Conservation (phyloP, 75 land plant genomes). For the Selaginella tamariscina region DNA sequence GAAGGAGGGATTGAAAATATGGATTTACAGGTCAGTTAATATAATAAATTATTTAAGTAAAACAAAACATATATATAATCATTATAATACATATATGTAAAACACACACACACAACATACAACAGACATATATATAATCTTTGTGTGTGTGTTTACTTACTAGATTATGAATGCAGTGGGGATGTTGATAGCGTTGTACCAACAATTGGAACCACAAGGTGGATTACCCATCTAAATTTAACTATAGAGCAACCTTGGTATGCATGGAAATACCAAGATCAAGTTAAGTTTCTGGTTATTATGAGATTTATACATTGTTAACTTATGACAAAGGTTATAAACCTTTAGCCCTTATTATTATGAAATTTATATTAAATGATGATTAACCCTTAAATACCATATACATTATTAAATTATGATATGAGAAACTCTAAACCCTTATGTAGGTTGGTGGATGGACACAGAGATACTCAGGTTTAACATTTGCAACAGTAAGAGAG, state of each 20-base stretch:
- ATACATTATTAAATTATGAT: neutral
- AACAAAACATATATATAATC: too few species aligned
- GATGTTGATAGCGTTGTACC: conserved; percentile 41
- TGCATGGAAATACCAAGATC: conserved; percentile 3
- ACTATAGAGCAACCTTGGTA: conserved; percentile 3
- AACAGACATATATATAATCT: too few species aligned
- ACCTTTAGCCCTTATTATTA: too few species aligned
- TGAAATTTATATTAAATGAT: too few species aligned
- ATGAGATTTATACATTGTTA: too few species aligned
- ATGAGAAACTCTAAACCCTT: neutral
- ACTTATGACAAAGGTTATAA: too few species aligned
- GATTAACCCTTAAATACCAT: neutral
- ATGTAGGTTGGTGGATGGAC: neutral
- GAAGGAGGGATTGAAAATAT: conserved; percentile 19
- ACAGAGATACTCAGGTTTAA: neutral
- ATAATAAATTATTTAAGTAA: neutral
- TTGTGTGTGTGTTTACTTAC: neutral
- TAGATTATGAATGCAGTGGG: conserved; percentile 37
- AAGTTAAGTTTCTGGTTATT: too few species aligned
- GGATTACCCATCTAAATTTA: conserved; percentile 1
- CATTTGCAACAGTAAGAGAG: neutral
- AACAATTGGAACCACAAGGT: neutral
- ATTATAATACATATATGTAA: too few species aligned
- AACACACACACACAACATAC: too few species aligned
- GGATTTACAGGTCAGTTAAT: conserved; percentile 32